Conservation (phyloP, 208 protist species). For the Vickermania ingenoplastis region DNA sequence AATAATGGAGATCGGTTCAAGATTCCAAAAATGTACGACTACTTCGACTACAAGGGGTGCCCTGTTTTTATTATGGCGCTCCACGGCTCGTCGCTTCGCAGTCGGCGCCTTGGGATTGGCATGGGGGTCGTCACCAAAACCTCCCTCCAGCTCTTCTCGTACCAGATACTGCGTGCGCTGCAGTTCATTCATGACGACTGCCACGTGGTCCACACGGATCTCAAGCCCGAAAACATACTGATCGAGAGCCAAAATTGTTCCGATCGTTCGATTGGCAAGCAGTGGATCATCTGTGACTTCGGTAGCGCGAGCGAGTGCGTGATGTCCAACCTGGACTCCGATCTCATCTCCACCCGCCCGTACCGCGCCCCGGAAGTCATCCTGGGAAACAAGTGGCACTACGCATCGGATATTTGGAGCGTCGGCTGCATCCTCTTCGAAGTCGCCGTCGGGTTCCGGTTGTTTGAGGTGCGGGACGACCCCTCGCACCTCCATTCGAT, state of each 20-base stretch:
- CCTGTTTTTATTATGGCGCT: constrained; percentile 79
- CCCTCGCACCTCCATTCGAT: constrained; percentile 76
- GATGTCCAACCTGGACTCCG: constrained; percentile 53
- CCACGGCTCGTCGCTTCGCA: constrained; percentile 62
- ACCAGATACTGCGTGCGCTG: constrained; percentile 69
- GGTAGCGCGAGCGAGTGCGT: constrained; percentile 74
- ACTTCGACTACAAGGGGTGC: constrained; percentile 60
- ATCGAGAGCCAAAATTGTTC: constrained; percentile 45
- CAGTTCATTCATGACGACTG: constrained; percentile 73
- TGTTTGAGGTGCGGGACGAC: constrained; percentile 88
- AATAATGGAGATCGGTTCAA: constrained; percentile 18
- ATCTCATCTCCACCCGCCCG: constrained; percentile 83
- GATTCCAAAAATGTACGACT: constrained; percentile 62
- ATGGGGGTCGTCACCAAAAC: constrained; percentile 43
- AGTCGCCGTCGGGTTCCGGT: constrained; percentile 77
- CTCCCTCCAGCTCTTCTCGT: constrained; percentile 44
- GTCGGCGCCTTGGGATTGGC: constrained; percentile 47
- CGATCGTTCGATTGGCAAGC: constrained; percentile 32
- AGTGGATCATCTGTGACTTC: constrained; percentile 83
- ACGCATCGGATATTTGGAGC: constrained; percentile 91
- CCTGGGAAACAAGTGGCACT: constrained; percentile 79
- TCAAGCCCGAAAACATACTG: constrained; percentile 97
- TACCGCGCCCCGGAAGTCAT: constrained; percentile 90
- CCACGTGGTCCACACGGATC: constrained; percentile 92
- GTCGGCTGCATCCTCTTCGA: constrained; percentile 91